Evolutionary conservation across 306 rosid genomes (phyloP).

Genomic region (Cicer cuneatum): DNA sequence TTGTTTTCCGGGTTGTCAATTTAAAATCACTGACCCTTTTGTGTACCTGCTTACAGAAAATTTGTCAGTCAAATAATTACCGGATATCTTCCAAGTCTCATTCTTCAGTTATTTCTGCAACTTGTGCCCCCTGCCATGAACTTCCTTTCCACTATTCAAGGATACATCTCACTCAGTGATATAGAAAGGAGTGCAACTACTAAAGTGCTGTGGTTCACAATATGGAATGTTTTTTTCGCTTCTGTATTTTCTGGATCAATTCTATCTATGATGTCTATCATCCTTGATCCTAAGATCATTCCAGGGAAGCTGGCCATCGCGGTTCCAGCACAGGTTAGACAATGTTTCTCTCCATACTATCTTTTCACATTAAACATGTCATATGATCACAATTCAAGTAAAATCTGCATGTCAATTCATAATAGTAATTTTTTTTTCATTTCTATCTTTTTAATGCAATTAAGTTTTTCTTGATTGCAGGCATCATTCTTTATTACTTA

Average conservation of each 20-base stretch:
- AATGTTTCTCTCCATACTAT: conserved; percentile 31
- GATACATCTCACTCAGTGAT: conserved; percentile 72
- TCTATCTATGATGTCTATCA: conserved; percentile 55
- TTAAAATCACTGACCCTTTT: conserved; percentile 37
- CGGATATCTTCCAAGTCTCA: conserved; percentile 95
- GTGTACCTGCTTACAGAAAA: conserved; percentile 63
- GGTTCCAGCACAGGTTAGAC: conserved; percentile 93
- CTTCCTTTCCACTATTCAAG: conserved; percentile 93
- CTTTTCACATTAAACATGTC: conserved; percentile 31
- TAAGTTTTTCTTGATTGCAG: conserved; percentile 56
- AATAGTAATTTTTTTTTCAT: conserved; percentile 17
- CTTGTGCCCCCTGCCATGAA: conserved; percentile 83
- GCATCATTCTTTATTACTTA: conserved; percentile 94
- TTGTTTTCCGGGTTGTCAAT: conserved; percentile 18
- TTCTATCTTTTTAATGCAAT: conserved; percentile 43
- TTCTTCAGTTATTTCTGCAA: conserved; percentile 84
- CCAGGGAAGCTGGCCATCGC: conserved; percentile 72
- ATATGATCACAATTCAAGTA: conserved; percentile 35
- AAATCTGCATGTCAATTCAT: conserved; percentile 11
- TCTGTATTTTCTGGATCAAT: conserved; percentile 86
- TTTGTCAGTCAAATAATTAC: conserved; percentile 78
- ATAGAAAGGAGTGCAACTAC: conserved; percentile 85
- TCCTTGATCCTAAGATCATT: conserved; percentile 77
- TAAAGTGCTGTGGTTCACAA: conserved; percentile 92
- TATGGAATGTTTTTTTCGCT: conserved; percentile 95